phyloP scores from a whole-genome alignment of 192 early-diverging fungal species.

The Coemansia sp. region DNA sequence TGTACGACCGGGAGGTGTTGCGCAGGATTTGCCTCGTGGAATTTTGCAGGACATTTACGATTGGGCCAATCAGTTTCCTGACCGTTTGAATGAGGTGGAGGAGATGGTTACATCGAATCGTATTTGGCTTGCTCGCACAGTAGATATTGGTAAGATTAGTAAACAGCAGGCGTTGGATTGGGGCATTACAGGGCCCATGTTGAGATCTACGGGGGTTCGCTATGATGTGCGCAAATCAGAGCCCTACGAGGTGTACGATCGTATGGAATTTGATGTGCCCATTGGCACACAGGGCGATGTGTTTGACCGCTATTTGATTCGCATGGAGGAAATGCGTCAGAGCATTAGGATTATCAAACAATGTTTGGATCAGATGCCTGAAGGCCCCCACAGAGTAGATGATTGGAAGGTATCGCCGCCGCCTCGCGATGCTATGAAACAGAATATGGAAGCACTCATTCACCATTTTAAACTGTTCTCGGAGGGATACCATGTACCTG shows the following conservation, averaged over 20 bases:
- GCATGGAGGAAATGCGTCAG: conserved; percentile 99
- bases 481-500: conserved; percentile 96
- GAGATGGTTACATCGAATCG: conserved; percentile 91
- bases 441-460: conserved; percentile 98
- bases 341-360: conserved; percentile 92
- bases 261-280: conserved; percentile 96
- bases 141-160: conserved; percentile 83
- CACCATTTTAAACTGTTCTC: conserved; percentile 99
- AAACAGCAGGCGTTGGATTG: conserved; percentile 87
- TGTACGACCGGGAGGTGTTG: conserved; percentile 93
- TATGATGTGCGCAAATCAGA: conserved; percentile 93
- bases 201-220: conserved; percentile 88
- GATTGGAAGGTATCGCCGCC: conserved; percentile 97
- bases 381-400: conserved; percentile 91
- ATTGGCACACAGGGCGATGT: conserved; percentile 93
- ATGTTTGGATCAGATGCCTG: conserved; percentile 94
- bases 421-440: conserved; percentile 91
- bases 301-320: conserved; percentile 94
- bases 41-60: conserved; percentile 93
- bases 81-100: conserved; percentile 92
- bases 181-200: conserved; percentile 93
- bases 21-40: conserved; percentile 89
- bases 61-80: conserved; percentile 88
- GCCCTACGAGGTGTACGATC: conserved; percentile 95
- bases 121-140: conserved; percentile 90